Evolutionary conservation across 805 yeast species (phyloP), one percentile per base, ranked within the genome.

Genomic region (Myxozyma mucilagina): DNA sequence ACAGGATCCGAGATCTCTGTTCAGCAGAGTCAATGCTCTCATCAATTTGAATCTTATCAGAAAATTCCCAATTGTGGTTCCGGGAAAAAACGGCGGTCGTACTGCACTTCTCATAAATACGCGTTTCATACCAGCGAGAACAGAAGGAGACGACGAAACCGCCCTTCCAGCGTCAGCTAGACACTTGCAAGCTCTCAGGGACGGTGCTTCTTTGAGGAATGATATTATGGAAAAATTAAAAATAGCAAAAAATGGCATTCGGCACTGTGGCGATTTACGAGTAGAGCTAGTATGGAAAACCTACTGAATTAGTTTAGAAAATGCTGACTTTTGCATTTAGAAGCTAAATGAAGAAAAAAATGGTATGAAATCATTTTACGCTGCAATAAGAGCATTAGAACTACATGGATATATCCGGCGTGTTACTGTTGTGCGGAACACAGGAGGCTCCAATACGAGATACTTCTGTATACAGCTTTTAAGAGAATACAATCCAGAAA

Each of bases 1-100:
- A 16, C 80, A 77, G 60, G 80, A 77, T 55, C 72, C 78, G 1
- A 67, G 80, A 20, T 75, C 79, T 2, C 56, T 77, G 6, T 72
- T 69, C 56, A 73, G 77, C 8, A 70, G 80, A 31, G 68, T 74
- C 14, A 66, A 65, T 6, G 35, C 59, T 6, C 71, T 77, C 7
- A 63, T 67, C 9, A 74, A 72, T 11, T 60, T 65, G n/a, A 77
- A 76, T 1, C 71, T 77, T 4, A 73, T 78, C 36, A 57, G 64
- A 18, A 67, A 73, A 39, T 68, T 60, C 53, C 79, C 79, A 1
- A 68, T 75, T 0, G 18, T 59, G 10, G 65, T 70, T n/a, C 29
- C 44, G 8, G 41, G 38, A 3, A 69, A 68, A 32, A 67, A 66
- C 29, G 72, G 72, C 14, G 67, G 61, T 58, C 74, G 74, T 20